Base-by-base conservation (phyloP, 805 yeast species). In the Metschnikowia picachoensis region DNA sequence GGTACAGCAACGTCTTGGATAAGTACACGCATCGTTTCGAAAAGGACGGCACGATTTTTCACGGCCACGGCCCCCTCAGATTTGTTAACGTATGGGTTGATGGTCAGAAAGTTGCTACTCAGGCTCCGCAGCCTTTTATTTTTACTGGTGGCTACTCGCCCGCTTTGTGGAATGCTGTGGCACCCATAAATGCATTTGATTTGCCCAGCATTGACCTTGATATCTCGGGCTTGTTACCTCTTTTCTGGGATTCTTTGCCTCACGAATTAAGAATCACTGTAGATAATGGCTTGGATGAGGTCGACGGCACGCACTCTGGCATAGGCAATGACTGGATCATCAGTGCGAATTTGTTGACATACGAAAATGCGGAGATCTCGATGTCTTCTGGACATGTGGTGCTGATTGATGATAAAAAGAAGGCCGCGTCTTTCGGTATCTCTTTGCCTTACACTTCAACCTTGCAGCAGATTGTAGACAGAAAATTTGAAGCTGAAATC, bases 81-180 rank as follows among this genome's bases (percentile, higher is more conserved):
- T 69, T 80, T 25, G 70, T 87, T 13, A 80, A 83, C 53, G 79
- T 86, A 4, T 83, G 70, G 51, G 66, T 84, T 38, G 75, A 82
- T 53, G 87, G 78, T 29, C 55, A 71, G 25, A 73, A 84, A 41
- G 76, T 87, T 8, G 83, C 83, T 2, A 67, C 81, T 3, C 77
- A 76, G 28, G 69, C 81, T 25, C 95, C 96, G 2, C 80, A 78
- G 53, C 91, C 92, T 1, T 78, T 82, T 8, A 76, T 89, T 13
- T 89, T 74, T 66, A 81, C 95, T 1, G 96, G 96, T 7, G 96
- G 95, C 2, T 66, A 82, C 30, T 78, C 90, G 1, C 95, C 96
- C 1, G 73, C 83, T 4, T 66, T 88, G 39, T 89, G 96, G 96
- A 73, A 77, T 41, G 88, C 95, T 3, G 79, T 86, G 50, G 95